A percentile compares a stretch with the other conserved stretches of the same genome.
These are phyloP conservation scores for Tuber umbilicatum DNA, from an alignment of 495 filamentous ascomycete genomes.

Conservation along the genomic window DNA sequence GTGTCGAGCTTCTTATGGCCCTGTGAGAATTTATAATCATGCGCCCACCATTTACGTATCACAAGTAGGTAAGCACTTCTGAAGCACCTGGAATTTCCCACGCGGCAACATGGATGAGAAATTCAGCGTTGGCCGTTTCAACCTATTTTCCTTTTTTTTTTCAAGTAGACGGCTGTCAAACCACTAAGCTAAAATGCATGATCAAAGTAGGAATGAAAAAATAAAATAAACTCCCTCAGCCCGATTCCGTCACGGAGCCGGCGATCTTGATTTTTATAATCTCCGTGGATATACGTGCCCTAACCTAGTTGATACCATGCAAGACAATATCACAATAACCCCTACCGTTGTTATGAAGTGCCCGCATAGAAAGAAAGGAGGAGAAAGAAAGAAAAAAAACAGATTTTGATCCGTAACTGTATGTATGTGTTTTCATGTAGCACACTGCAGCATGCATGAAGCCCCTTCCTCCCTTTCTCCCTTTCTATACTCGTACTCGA, in stretches of 20 bases:
- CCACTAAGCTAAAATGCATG: neutral
- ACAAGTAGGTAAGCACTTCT: neutral
- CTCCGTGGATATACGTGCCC: neutral
- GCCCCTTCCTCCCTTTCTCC: neutral
- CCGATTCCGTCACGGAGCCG: neutral
- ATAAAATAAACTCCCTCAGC: neutral
- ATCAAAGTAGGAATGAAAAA: neutral
- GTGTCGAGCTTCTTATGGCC: neutral
- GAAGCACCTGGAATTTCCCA: neutral
- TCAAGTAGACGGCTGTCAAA: neutral
- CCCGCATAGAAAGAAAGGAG: neutral
- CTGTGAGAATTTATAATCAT: neutral
- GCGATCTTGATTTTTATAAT: neutral
- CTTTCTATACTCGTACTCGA: too few species aligned
- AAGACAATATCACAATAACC: neutral
- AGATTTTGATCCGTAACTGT: neutral
- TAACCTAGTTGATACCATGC: neutral
- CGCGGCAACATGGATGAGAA: neutral
- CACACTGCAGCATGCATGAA: neutral
- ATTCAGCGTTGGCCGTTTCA: neutral
- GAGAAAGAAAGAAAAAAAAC: neutral
- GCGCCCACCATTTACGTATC: slow-evolving; percentile 1
- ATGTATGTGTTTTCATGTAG: neutral
- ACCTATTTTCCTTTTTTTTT: neutral
- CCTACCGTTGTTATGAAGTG: neutral